Conservation (phyloP, 2,329 filamentous ascomycete species). For the Emmonsiellopsis sp. region DNA sequence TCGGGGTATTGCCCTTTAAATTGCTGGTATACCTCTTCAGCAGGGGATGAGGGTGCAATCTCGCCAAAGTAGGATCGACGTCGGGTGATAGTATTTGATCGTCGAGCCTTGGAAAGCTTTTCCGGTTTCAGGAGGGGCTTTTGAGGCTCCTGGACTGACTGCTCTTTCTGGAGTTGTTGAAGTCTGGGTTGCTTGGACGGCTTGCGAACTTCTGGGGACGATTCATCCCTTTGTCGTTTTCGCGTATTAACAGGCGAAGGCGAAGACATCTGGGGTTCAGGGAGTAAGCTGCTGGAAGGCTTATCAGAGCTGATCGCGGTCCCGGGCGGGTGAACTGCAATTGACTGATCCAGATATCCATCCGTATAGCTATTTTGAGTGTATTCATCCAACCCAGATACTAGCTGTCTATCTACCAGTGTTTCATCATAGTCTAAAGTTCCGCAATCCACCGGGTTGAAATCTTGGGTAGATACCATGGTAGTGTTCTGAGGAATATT, state of each 20-base stretch:
- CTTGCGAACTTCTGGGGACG: not conserved
- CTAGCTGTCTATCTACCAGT: slow-evolving; percentile 4
- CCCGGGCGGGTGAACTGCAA: not conserved
- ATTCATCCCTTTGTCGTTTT: not conserved
- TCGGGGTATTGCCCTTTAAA: slow-evolving; percentile 32
- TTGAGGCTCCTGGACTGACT: too few relatives aligned
- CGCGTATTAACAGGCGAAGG: not conserved
- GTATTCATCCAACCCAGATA: slow-evolving; percentile 6
- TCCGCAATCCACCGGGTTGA: not conserved
- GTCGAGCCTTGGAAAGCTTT: not conserved
- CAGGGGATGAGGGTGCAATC: not conserved
- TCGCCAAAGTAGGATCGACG: not conserved
- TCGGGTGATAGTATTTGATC: not conserved
- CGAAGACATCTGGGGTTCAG: not conserved
- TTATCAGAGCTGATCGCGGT: not conserved
- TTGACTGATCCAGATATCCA: not conserved
- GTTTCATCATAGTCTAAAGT: not conserved
- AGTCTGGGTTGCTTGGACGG: not conserved
- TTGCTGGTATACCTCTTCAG: slow-evolving; percentile 22
- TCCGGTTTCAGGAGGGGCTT: too few relatives aligned
- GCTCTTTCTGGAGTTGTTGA: too few relatives aligned
- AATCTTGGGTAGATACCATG: not conserved
- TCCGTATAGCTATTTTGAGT: not conserved
- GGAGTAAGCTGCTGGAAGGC: not conserved
- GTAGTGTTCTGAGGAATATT: not conserved